These are phyloP conservation scores for Ambrosiella xylebori DNA, from an alignment of 2,329 filamentous ascomycete genomes.

Conservation along the genomic window DNA sequence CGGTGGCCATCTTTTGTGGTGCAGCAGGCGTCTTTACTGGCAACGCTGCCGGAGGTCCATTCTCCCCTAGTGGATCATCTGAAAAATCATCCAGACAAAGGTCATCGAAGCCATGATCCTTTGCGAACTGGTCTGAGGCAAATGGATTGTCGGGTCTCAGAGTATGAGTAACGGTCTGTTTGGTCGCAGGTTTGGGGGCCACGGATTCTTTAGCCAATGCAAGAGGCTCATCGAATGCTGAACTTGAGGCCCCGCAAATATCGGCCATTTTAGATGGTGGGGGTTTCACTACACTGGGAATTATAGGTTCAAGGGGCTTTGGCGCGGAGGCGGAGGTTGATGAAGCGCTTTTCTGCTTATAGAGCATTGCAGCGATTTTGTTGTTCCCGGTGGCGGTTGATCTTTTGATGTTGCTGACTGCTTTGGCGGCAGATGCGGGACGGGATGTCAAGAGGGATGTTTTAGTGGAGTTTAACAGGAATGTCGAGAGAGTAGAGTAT, in stretches of 20 bases:
- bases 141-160: background rate
- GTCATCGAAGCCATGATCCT: constrained; percentile 12
- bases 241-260: constrained; percentile 4
- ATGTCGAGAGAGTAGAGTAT: background rate
- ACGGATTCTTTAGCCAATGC: background rate
- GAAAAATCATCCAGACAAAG: constrained; percentile 10
- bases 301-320: background rate
- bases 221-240: constrained; percentile 2
- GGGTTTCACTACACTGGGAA: background rate
- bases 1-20: constrained; percentile 2
- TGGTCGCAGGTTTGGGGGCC: too few species aligned
- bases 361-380: background rate
- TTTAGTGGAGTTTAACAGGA: background rate
- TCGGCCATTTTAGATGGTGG: constrained; percentile 7
- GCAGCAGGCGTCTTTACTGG: constrained; percentile 1
- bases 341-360: background rate
- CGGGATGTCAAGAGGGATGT: background rate
- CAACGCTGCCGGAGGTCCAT: constrained; percentile 3
- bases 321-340: background rate
- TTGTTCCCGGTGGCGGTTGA: background rate
- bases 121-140: constrained; percentile 6
- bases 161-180: too few species aligned
- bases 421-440: constrained; percentile 1
- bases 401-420: background rate
- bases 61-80: constrained; percentile 11